Percentiles rank a stretch among this genome's conserved stretches.
These are phyloP conservation scores for Cardamine occulta DNA, from an alignment of 345 rosid species.

Conservation along the genomic window DNA sequence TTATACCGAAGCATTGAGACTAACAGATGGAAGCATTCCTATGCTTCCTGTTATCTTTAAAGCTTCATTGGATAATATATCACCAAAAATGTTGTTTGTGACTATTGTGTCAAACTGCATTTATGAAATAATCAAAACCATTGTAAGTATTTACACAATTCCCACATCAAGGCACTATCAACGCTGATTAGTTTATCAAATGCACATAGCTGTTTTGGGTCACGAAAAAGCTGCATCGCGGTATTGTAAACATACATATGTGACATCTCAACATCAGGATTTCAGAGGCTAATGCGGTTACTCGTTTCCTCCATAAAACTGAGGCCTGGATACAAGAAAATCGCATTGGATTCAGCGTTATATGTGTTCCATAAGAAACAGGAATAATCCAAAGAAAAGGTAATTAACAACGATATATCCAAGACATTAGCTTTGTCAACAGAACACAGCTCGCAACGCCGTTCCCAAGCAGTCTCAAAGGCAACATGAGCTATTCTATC, in stretches of 20 bases:
- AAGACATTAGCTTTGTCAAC: slow-evolving; percentile 98
- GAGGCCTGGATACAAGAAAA: slow-evolving; percentile 60
- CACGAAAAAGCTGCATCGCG: slow-evolving; percentile 94
- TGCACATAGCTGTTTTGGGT: slow-evolving; percentile 90
- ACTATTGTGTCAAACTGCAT: slow-evolving; percentile 95
- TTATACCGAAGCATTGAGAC: no score
- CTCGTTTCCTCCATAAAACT: slow-evolving; percentile 87
- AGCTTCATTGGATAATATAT: slow-evolving; percentile 94
- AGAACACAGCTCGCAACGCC: slow-evolving; percentile 82
- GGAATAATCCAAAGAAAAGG: neutral
- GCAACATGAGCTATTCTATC: slow-evolving; percentile 98
- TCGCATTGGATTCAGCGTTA: neutral
- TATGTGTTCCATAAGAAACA: neutral
- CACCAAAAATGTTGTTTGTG: slow-evolving; percentile 97
- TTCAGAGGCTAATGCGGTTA: slow-evolving; percentile 69
- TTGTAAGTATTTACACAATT: slow-evolving; percentile 8
- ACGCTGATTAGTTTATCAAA: slow-evolving; percentile 10
- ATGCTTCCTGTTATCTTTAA: slow-evolving; percentile 96
- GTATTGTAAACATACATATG: slow-evolving; percentile 99
- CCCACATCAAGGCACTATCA: neutral
- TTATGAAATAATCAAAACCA: slow-evolving; percentile 28
- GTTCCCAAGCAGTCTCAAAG: slow-evolving; percentile 88
- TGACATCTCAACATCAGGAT: slow-evolving; percentile 90
- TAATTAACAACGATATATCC: slow-evolving; percentile 55
- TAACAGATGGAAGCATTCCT: no score